Base-by-base conservation (phyloP, 192 early-diverging fungal genomes). In the Geranomyces variabilis region DNA sequence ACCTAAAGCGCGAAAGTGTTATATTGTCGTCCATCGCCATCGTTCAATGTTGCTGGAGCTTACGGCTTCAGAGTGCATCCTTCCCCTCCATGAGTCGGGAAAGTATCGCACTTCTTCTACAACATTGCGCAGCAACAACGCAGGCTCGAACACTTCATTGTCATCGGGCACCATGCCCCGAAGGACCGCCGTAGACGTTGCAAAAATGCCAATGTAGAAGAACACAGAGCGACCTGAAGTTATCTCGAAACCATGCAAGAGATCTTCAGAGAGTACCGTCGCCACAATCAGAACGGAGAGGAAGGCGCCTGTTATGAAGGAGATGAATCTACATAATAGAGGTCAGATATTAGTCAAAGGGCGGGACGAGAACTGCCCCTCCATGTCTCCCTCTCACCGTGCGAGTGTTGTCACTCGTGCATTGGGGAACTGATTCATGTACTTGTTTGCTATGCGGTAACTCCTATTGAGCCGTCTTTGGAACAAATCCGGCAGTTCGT, bases 401-500 rank as follows among this genome's bases (percentile, higher is more conserved):
- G 93, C 91, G 13, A 94, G 30, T 1, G 95, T 81, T 22, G 89
- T 87, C 6, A 91, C 80, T 47, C 92, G 89, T 49, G 91, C 89
- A 49, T 94, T 93, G 0, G 94, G 93, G 64, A 97, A 97, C 80
- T 97, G 94, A 45, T 88, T 77, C 48, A 98, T 79, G 76, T 99
- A 99, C 69, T 88, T 78, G 34, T 84, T 87, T 0, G 96, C 95
- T 51, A 84, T 74, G 13, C 85, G 83, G 75, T 93, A 87, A 26
- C 91, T 92, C 0, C 85, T 63, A 66, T 88, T 87, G 21, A 98
- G 77, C 14, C 98, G 89, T 26, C 76, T 75, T 34, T 90, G 77
- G 74, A 97, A 96, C 21, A 91, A 66, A 76, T 99, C 95, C 0
- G 96, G 93, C 21, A 98, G 83, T 75, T 99, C 98, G 78, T 99